These are phyloP conservation scores for Pythium rishiriense DNA, from an alignment of 352 stramenopile genomes.

Conservation along the genomic window DNA sequence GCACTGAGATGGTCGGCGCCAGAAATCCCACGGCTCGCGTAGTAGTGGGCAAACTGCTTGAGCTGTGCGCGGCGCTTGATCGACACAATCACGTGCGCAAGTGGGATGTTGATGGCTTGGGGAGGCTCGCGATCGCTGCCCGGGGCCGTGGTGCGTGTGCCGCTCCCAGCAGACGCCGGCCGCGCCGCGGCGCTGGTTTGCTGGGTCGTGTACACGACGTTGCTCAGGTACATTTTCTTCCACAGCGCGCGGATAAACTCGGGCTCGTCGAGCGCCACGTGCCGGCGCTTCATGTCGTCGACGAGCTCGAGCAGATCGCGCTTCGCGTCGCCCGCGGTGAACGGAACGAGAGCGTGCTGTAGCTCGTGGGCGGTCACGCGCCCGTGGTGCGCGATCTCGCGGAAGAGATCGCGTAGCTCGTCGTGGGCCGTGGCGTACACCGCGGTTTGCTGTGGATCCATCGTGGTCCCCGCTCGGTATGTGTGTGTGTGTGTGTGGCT, in stretches of 20 bases:
- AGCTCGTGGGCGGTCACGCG: conserved; percentile 45
- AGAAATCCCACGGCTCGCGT: conserved; percentile 63
- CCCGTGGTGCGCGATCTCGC: conserved; percentile 50
- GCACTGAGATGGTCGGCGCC: conserved; percentile 48
- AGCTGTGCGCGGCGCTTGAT: conserved; percentile 69
- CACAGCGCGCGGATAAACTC: conserved; percentile 68
- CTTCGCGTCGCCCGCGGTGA: conserved; percentile 57
- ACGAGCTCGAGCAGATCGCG: conserved; percentile 56
- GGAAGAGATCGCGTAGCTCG: conserved; percentile 62
- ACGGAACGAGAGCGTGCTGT: conserved; percentile 49
- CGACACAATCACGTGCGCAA: conserved; percentile 68
- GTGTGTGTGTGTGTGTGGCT: not conserved
- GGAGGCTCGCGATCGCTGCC: not conserved
- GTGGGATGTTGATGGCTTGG: conserved; percentile 48
- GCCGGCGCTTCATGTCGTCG: conserved; percentile 45
- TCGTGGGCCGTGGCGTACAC: conserved; percentile 49
- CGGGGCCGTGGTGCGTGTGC: not conserved
- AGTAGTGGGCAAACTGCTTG: conserved; percentile 70
- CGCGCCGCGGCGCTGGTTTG: conserved; percentile 2
- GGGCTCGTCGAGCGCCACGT: conserved; percentile 47
- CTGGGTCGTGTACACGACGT: conserved; percentile 35
- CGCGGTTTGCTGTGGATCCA: conserved; percentile 50
- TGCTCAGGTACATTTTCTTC: conserved; percentile 64
- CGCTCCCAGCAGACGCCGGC: not conserved
- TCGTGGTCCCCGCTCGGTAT: not conserved